Percentiles rank a stretch among this genome's conserved stretches.
Evolutionary conservation across 2,329 filamentous ascomycete species (phyloP).

Genomic region (Neonectria faginata): DNA sequence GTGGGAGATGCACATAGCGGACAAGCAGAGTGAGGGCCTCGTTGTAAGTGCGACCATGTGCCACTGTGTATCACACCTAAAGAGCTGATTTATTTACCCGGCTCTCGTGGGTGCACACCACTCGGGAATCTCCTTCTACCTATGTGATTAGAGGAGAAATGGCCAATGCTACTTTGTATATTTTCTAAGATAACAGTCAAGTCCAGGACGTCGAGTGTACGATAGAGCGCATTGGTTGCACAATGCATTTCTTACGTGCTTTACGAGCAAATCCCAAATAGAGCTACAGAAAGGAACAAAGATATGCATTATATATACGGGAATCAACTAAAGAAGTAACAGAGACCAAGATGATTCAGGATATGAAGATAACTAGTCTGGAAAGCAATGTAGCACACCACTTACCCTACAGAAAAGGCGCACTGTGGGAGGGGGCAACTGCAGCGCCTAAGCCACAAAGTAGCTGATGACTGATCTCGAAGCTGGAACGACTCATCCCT

Average conservation of each 20-base stretch:
- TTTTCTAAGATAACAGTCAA: too few relatives aligned
- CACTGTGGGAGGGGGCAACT: too few relatives aligned
- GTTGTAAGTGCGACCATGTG: background rate
- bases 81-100: too few relatives aligned
- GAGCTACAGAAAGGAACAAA: background rate
- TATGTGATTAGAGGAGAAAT: too few relatives aligned
- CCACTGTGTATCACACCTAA: background rate
- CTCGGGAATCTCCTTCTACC: too few relatives aligned
- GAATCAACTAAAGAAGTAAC: background rate
- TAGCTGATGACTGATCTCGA: slow-evolving; percentile 7
- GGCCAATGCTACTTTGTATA: too few relatives aligned
- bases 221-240: background rate
- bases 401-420: background rate
- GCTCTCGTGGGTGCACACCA: too few relatives aligned
- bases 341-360: background rate
- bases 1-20: background rate
- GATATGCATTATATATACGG: background rate
- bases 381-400: background rate
- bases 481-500: slow-evolving; percentile 1
- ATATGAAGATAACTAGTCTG: background rate
- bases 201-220: too few relatives aligned
- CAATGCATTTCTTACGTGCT: background rate
- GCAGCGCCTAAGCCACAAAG: background rate
- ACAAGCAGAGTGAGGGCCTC: background rate
- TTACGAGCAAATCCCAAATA: background rate